phyloP scores from a whole-genome alignment of 257 asterid genomes.

The Nicotiana benthamiana region DNA sequence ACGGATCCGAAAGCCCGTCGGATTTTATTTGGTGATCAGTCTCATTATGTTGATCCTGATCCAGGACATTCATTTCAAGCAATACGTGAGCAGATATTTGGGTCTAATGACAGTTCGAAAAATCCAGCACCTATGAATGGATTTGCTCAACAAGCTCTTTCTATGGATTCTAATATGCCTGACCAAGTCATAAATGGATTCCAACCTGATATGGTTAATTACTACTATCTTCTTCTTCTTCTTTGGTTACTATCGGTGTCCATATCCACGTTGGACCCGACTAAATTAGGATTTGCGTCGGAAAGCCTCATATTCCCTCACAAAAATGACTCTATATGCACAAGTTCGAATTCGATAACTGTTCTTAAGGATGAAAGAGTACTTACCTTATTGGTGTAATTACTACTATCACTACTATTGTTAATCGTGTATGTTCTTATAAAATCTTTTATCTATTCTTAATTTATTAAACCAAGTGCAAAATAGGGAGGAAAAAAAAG shows the following conservation, averaged over 20 bases:
- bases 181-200: constrained; percentile 80
- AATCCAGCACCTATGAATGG: constrained; percentile 65
- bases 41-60: constrained; percentile 85
- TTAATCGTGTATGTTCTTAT: not conserved
- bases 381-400: constrained; percentile 12
- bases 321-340: too few species aligned
- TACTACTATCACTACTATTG: not conserved
- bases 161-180: constrained; percentile 62
- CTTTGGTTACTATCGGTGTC: too few species aligned
- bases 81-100: constrained; percentile 76
- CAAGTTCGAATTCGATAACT: too few species aligned
- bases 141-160: constrained; percentile 75
- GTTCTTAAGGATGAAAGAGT: too few species aligned
- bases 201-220: constrained; percentile 58
- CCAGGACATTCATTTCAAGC: constrained; percentile 95
- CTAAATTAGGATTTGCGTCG: too few species aligned
- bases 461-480: not conserved
- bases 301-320: too few species aligned
- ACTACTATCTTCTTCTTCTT: not conserved
- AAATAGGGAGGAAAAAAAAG: too few species aligned
- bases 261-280: too few species aligned
- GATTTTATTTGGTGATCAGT: constrained; percentile 33
- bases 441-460: not conserved
- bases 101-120: constrained; percentile 41
- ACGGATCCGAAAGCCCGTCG: constrained; percentile 43